These are phyloP conservation scores for Cryptosporidium tyzzeri DNA, from an alignment of 169 alveolate species.

Conservation along the genomic window DNA sequence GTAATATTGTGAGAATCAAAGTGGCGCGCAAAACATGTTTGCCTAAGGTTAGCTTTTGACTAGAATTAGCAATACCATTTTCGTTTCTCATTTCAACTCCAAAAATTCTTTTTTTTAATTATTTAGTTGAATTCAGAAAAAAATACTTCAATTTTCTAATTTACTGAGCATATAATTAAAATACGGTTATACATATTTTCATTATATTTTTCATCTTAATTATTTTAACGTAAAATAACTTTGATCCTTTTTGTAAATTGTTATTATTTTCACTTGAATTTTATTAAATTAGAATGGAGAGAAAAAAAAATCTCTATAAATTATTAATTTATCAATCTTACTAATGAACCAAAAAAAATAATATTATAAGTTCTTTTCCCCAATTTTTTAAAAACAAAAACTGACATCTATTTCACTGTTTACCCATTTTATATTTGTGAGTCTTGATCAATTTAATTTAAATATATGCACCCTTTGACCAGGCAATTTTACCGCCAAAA, in stretches of 20 bases:
- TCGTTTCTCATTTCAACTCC: conserved; percentile 40
- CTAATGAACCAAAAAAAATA: too few species aligned
- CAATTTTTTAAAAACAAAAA: background rate
- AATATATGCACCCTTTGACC: conserved; percentile 61
- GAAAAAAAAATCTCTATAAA: background rate
- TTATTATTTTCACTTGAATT: background rate
- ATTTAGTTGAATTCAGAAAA: too few species aligned
- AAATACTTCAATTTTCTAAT: too few species aligned
- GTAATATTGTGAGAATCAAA: conserved; percentile 11
- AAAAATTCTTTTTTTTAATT: background rate
- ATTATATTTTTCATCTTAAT: background rate
- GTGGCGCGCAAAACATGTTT: conserved; percentile 39
- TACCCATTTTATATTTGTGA: conserved; percentile 8
- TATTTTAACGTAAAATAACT: too few species aligned
- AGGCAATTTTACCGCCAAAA: conserved; percentile 21
- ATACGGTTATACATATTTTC: background rate
- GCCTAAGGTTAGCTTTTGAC: conserved; percentile 9
- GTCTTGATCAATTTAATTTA: background rate
- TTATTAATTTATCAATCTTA: too few species aligned
- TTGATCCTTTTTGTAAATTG: background rate
- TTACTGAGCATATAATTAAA: background rate
- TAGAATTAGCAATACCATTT: background rate
- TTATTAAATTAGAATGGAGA: too few species aligned
- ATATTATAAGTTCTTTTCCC: background rate
- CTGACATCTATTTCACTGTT: background rate